A percentile compares a stretch with the other conserved stretches of the same genome.
phyloP scores from a whole-genome alignment of 805 yeast genomes.

The Yamadazyma ubonensis region DNA sequence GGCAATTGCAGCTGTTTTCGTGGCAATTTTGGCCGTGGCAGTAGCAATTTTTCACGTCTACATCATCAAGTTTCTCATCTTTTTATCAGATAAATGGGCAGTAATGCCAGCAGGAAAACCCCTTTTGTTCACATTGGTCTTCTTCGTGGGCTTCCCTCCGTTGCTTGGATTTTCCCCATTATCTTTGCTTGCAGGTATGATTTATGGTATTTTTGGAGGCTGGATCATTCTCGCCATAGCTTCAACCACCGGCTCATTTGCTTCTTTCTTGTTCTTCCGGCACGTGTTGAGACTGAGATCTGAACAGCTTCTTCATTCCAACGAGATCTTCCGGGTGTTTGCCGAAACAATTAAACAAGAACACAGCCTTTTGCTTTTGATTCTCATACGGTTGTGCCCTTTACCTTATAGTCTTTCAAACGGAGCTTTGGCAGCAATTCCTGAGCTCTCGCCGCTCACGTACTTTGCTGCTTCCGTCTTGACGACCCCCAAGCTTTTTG shows the following conservation, averaged over 20 bases:
- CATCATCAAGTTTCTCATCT: slow-evolving; percentile 37
- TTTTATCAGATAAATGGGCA: slow-evolving; percentile 46
- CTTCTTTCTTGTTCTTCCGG: slow-evolving; percentile 70
- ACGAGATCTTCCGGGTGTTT: slow-evolving; percentile 70
- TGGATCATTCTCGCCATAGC: slow-evolving; percentile 75
- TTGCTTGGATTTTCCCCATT: slow-evolving; percentile 76
- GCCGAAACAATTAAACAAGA: slow-evolving; percentile 70
- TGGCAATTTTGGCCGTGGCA: slow-evolving; percentile 3
- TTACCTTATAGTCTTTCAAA: slow-evolving; percentile 89
- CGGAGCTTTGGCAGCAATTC: slow-evolving; percentile 89
- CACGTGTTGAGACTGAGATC: slow-evolving; percentile 59
- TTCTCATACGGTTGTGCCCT: slow-evolving; percentile 82
- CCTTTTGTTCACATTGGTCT: slow-evolving; percentile 51
- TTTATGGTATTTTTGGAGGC: slow-evolving; percentile 77
- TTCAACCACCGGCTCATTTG: slow-evolving; percentile 69
- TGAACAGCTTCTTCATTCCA: slow-evolving; percentile 53
- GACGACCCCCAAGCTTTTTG: slow-evolving; percentile 79
- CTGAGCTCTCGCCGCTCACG: slow-evolving; percentile 60
- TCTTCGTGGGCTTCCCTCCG: slow-evolving; percentile 86
- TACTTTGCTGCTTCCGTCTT: slow-evolving; percentile 70
- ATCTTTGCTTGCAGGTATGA: slow-evolving; percentile 69
- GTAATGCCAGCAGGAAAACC: slow-evolving; percentile 40
- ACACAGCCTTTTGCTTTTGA: slow-evolving; percentile 54
- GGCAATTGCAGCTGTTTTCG: slow-evolving; percentile 18
- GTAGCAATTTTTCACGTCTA: slow-evolving; percentile 32